These are phyloP conservation scores for Neckera pumila DNA, from an alignment of 225 moss, liverwort and hornwort species.

Conservation along the genomic window DNA sequence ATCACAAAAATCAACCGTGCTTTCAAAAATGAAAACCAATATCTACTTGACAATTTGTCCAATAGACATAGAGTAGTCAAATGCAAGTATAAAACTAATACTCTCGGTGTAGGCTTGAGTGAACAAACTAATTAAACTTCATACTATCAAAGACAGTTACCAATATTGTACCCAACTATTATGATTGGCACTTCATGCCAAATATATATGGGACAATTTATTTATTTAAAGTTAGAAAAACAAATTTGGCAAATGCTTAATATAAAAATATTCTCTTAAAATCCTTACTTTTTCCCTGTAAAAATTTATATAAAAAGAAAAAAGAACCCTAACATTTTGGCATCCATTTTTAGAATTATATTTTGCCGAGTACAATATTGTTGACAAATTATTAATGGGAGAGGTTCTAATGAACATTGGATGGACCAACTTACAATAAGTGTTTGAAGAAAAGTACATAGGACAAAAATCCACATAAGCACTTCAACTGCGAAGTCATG, in stretches of 20 bases:
- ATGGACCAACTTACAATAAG: background rate
- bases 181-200: too few species aligned
- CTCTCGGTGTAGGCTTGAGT: background rate
- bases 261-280: too few species aligned
- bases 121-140: background rate
- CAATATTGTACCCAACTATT: too few species aligned
- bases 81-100: background rate
- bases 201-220: too few species aligned
- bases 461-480: rapidly evolving
- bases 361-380: too few species aligned
- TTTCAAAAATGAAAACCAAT: background rate
- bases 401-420: background rate
- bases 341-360: background rate
- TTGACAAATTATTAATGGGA: background rate
- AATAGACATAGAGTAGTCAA: background rate
- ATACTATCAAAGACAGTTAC: background rate
- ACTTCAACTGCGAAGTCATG: rapidly evolving
- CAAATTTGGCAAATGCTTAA: too few species aligned
- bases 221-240: too few species aligned
- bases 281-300: too few species aligned
- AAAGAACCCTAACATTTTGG: background rate
- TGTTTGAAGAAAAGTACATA: background rate
- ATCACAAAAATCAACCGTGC: background rate
- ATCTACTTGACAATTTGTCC: background rate
- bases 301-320: background rate